Evolutionary conservation across 176 grass and related monocot species (phyloP).

Genomic region (Carex pumila): DNA sequence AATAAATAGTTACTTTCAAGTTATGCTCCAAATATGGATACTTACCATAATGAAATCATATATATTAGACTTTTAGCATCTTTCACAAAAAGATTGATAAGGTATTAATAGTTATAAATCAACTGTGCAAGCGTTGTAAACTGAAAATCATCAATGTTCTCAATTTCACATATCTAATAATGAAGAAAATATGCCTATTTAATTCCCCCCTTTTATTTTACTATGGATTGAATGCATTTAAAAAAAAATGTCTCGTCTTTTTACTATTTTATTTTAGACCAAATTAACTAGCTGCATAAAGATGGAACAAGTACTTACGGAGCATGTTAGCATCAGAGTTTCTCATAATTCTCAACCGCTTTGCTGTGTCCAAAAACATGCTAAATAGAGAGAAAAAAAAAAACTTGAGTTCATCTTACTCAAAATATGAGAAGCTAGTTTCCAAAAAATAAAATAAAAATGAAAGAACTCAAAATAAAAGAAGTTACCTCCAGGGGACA

Average conservation of each 20-base stretch:
- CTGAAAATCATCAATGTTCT: not conserved
- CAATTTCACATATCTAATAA: not conserved
- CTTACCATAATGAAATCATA: not conserved
- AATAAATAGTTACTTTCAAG: not conserved
- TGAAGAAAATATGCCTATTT: not conserved
- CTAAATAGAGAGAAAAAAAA: conserved; percentile 5
- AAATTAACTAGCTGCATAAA: not conserved
- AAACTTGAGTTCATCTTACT: not conserved
- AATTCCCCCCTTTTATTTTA: no score
- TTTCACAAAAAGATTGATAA: not conserved
- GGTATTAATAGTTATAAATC: not conserved
- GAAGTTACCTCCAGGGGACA: conserved; percentile 24
- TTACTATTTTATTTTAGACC: not conserved
- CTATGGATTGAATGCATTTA: not conserved
- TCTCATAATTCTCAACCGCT: conserved; percentile 44
- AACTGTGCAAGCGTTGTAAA: not conserved
- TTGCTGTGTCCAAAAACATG: conserved; percentile 38
- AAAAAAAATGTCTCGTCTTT: not conserved
- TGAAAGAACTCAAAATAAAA: not conserved
- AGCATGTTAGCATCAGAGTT: conserved; percentile 21
- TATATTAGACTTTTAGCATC: not conserved
- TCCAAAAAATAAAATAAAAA: not conserved
- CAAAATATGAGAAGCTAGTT: not conserved
- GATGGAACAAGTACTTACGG: not conserved
- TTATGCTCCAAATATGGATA: not conserved